phyloP scores from a whole-genome alignment of 495 filamentous ascomycete species.

The Lepraria neglecta region DNA sequence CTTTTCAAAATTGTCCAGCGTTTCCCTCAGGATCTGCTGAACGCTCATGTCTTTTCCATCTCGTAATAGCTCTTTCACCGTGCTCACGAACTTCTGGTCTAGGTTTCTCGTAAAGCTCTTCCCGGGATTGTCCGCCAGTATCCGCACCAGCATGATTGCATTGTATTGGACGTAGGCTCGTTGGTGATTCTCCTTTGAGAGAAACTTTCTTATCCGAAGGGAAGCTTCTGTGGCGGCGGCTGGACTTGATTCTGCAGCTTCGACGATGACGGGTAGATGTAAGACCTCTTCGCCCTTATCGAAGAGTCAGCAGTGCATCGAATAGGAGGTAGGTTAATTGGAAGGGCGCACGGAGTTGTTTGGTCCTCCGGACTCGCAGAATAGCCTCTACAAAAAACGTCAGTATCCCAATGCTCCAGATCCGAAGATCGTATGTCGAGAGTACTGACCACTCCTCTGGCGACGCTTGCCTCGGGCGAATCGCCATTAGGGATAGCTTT shows the following conservation, averaged over 20 bases:
- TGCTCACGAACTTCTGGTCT: constrained; percentile 70
- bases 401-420: constrained; percentile 1
- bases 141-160: constrained; percentile 90
- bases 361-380: constrained; percentile 72
- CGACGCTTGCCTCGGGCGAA: constrained; percentile 43
- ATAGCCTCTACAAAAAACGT: constrained; percentile 45
- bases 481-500: constrained; percentile 31
- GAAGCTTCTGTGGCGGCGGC: constrained; percentile 73
- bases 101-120: constrained; percentile 79
- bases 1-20: constrained; percentile 65
- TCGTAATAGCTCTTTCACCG: constrained; percentile 69
- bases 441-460: constrained; percentile 46
- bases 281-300: constrained; percentile 77
- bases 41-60: constrained; percentile 67
- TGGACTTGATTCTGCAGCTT: constrained; percentile 86
- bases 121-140: constrained; percentile 88
- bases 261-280: constrained; percentile 90
- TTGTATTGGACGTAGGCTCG: constrained; percentile 80
- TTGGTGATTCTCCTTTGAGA: constrained; percentile 58
- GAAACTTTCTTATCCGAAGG: constrained; percentile 69
- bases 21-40: constrained; percentile 78
- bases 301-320: constrained; percentile 17
- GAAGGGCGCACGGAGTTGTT: constrained; percentile 50
- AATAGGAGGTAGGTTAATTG: background rate
- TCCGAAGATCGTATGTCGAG: constrained; percentile 18